Conservation (phyloP, 148 eudicot species). For the Vaccinium darrowii region DNA sequence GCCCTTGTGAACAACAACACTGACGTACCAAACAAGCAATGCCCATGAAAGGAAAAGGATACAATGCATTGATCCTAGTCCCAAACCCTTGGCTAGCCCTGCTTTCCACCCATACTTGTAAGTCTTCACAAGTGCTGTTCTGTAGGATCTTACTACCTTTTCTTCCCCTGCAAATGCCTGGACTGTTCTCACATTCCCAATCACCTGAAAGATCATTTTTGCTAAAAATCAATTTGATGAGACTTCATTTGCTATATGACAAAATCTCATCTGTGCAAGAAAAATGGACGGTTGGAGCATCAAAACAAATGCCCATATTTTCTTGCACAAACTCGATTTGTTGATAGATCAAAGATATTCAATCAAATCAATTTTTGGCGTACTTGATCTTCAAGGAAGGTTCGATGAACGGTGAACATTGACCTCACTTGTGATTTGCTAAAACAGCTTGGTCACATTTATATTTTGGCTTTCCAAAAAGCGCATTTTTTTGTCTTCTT, state of each 20-base stretch:
- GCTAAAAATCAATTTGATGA: not conserved
- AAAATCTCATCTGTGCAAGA: not conserved
- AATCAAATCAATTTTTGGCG: not conserved
- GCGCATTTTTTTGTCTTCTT: no score
- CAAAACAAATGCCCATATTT: not conserved
- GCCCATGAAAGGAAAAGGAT: conserved; percentile 94
- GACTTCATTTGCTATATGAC: no score
- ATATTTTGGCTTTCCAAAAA: no score
- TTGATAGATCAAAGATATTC: not conserved
- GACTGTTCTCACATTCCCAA: conserved; percentile 93
- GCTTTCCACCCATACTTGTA: conserved; percentile 85
- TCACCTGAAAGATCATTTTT: conserved; percentile 48
- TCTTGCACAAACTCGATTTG: not conserved
- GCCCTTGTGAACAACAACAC: conserved; percentile 71
- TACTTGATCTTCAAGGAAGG: not conserved
- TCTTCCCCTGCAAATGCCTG: conserved; percentile 98
- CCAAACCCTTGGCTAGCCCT: conserved; percentile 88
- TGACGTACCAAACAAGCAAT: conserved; percentile 91
- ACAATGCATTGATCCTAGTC: conserved; percentile 72
- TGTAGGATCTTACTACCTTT: conserved; percentile 68
- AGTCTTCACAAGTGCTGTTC: conserved; percentile 55
- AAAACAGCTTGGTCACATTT: no score
- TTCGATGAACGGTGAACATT: not conserved
- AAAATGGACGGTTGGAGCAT: not conserved
- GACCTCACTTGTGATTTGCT: no score